Evolutionary conservation across 1,284 basidiomycete genomes (phyloP).

Genomic region (Apiotrichum siamense): DNA sequence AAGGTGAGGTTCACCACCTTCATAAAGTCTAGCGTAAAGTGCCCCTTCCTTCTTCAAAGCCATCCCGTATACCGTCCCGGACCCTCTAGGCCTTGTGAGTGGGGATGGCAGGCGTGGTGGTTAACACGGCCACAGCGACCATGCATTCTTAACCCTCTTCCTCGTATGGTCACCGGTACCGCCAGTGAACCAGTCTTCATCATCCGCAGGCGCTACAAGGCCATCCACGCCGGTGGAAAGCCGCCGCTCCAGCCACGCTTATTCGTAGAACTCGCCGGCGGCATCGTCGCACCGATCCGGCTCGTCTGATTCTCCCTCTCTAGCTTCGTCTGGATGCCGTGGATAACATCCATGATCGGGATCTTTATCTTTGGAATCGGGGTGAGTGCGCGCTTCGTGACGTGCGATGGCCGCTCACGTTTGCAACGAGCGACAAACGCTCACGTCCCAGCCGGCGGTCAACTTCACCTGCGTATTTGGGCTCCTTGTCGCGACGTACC

Average conservation of each 20-base stretch:
- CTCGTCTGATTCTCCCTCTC: background rate
- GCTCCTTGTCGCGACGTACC: constrained; percentile 15
- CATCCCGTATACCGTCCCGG: background rate
- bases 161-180: background rate
- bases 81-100: background rate
- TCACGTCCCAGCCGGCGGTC: background rate
- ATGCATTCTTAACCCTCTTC: background rate
- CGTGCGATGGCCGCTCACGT: too few relatives aligned
- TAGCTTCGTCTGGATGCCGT: constrained; percentile 7
- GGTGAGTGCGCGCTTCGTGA: constrained; percentile 23
- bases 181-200: background rate
- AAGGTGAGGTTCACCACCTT: background rate
- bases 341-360: constrained; percentile 31
- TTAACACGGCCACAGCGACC: background rate
- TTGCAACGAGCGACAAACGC: background rate
- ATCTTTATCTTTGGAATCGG: constrained; percentile 29
- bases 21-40: background rate
- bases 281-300: constrained; percentile 28
- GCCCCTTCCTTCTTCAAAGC: background rate
- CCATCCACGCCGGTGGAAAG: background rate
- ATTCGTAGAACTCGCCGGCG: constrained; percentile 22
- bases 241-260: constrained; percentile 28
- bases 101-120: background rate
- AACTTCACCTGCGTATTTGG: background rate
- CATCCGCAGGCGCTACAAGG: background rate